These are phyloP conservation scores for Saccharum officinarum DNA, from an alignment of 176 grass and related monocot genomes.

Conservation along the genomic window DNA sequence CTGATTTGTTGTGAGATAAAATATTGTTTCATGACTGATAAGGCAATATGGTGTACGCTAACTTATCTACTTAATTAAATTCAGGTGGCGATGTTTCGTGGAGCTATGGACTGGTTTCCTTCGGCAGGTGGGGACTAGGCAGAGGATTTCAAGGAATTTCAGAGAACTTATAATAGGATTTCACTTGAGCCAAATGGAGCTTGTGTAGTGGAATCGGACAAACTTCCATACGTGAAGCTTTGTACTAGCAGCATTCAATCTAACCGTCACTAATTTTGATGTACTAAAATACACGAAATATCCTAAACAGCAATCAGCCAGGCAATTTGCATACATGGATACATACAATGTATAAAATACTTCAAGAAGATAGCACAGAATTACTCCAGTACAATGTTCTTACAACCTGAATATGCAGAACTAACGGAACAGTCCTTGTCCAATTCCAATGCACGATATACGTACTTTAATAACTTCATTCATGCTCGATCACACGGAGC, in stretches of 20 bases:
- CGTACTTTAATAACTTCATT: slow-evolving; percentile 29
- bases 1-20: no score
- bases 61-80: no score
- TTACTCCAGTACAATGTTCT: background rate
- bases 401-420: background rate
- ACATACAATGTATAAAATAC: background rate
- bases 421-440: background rate
- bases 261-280: no score
- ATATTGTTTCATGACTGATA: no score
- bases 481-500: slow-evolving; percentile 50
- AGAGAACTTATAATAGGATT: background rate
- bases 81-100: no score
- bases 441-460: no score
- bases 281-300: background rate
- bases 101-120: background rate
- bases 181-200: background rate
- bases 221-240: background rate
- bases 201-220: background rate
- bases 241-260: background rate
- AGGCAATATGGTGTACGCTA: no score
- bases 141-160: background rate
- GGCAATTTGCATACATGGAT: background rate
- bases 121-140: background rate
- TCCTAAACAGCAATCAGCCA: background rate
- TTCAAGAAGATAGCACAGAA: background rate